Evolutionary conservation across 148 eudicot genomes (phyloP).

Genomic region (Euryodendron excelsum): DNA sequence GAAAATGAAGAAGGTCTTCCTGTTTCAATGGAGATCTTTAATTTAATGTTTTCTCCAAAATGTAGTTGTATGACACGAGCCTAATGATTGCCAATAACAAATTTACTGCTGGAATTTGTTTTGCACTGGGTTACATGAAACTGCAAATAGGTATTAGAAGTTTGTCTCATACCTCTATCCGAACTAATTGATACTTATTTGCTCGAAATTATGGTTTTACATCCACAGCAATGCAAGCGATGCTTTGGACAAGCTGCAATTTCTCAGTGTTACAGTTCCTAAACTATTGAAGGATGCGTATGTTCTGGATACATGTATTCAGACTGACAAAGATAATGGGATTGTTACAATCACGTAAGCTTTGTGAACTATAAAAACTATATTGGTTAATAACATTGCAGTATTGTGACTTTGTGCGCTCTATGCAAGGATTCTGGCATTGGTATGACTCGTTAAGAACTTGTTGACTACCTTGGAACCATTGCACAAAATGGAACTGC

Average conservation of each 20-base stretch:
- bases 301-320: slow-evolving; percentile 89
- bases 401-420: no score
- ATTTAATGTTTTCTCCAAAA: background rate
- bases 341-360: slow-evolving; percentile 81
- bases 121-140: background rate
- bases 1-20: background rate
- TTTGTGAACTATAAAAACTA: background rate
- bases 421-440: no score
- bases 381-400: background rate
- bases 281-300: slow-evolving; percentile 60
- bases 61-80: background rate
- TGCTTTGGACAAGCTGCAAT: slow-evolving; percentile 95
- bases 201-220: background rate
- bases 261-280: slow-evolving; percentile 81
- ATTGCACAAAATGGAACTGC: no score
- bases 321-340: slow-evolving; percentile 81
- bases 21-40: background rate
- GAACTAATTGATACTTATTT: background rate
- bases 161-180: background rate
- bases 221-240: slow-evolving; percentile 65
- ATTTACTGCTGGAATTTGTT: background rate
- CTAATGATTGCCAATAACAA: background rate
- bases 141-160: background rate
- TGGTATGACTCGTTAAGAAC: no score
- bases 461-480: no score